Evolutionary conservation across 176 grass and related monocot genomes (phyloP).

Genomic region (Aegilops bicornis): DNA sequence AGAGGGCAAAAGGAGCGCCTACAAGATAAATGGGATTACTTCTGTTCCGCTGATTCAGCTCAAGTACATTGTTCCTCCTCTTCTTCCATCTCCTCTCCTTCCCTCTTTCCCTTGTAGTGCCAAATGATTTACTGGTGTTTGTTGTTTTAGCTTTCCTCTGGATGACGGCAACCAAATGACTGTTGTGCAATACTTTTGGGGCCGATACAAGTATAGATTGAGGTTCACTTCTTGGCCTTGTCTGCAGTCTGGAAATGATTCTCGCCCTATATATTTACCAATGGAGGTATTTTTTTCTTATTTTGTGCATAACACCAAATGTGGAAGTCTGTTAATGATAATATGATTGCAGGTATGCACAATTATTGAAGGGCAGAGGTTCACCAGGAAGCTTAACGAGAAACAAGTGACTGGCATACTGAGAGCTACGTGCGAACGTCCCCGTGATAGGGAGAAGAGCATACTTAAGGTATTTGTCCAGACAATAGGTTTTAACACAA

Average conservation of each 20-base stretch:
- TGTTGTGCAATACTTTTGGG: constrained; percentile 61
- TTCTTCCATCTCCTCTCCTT: not conserved
- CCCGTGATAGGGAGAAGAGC: constrained; percentile 41
- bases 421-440: constrained; percentile 52
- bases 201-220: constrained; percentile 46
- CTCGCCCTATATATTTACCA: constrained; percentile 62
- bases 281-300: constrained; percentile 62
- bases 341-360: constrained; percentile 53
- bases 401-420: constrained; percentile 52
- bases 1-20: constrained; percentile 33
- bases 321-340: not conserved
- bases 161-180: constrained; percentile 35
- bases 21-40: constrained; percentile 71
- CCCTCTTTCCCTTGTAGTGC: not conserved
- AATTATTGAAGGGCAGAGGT: constrained; percentile 80
- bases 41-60: constrained; percentile 44
- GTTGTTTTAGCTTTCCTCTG: constrained; percentile 58
- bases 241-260: constrained; percentile 61
- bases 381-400: constrained; percentile 58
- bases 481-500: not conserved
- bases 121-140: not conserved
- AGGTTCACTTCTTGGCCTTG: constrained; percentile 57
- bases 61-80: constrained; percentile 36
- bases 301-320: not conserved
- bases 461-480: constrained; percentile 46